Conservation (phyloP, 371 early-diverging fungal genomes). For the Apophysomyces ossiformis region DNA sequence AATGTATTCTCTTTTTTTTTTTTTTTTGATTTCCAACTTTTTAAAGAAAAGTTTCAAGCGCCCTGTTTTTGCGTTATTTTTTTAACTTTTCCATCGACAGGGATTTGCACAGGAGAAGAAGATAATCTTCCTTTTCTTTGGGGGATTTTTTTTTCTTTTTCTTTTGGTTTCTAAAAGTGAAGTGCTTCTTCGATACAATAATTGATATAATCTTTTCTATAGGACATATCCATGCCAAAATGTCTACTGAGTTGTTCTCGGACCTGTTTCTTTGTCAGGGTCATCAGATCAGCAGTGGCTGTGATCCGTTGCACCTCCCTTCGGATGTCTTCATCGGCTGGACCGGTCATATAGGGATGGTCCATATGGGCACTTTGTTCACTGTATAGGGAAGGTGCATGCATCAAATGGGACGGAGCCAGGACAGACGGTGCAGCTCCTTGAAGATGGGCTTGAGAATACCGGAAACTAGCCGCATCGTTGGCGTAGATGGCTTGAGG, state of each 20-base stretch:
- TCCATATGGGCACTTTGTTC: constrained; percentile 11
- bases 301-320: constrained; percentile 77
- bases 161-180: constrained; percentile 32
- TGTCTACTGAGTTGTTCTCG: constrained; percentile 76
- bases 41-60: too few species aligned
- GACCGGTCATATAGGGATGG: constrained; percentile 28
- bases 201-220: constrained; percentile 80
- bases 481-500: not conserved
- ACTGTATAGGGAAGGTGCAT: constrained; percentile 14
- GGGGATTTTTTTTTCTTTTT: not conserved
- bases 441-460: constrained; percentile 3
- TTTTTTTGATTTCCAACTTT: too few species aligned
- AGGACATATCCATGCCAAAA: constrained; percentile 81
- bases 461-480: constrained; percentile 12
- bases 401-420: constrained; percentile 10
- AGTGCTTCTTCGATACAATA: constrained; percentile 81
- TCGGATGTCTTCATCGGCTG: constrained; percentile 80
- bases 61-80: too few species aligned
- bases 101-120: too few species aligned
- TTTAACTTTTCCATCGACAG: too few species aligned
- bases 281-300: constrained; percentile 75
- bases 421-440: constrained; percentile 2
- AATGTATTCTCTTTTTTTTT: too few species aligned
- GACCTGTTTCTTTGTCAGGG: constrained; percentile 86
- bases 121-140: not conserved